Base-by-base conservation (phyloP, 495 filamentous ascomycete species). In the Pyrenula aspistea region DNA sequence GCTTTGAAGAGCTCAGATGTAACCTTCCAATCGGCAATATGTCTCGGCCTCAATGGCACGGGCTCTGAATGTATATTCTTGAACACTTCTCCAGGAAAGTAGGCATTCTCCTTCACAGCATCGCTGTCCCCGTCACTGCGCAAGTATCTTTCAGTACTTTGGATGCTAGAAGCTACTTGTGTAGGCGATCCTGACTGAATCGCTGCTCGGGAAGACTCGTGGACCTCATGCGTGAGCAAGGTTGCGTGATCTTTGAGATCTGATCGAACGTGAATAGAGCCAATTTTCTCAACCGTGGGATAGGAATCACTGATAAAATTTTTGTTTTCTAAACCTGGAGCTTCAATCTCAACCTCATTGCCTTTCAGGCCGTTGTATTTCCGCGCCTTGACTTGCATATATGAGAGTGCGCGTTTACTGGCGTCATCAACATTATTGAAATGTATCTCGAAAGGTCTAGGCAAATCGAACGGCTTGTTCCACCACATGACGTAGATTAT, bases 401-500 rank as follows among this genome's bases (percentile, higher is more conserved):
- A 42, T 8, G 31, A 42, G 31, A 42, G 15, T 42, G 15, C 4
- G 31, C 4, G 4, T 8, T 42, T 42, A 15, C 8, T 15, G 8
- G 4, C 31, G 31, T 4, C 8, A 42, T 42, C 31, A 8, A 15
- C 15, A 15, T 42, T 15, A 15, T 4, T 8, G 31, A 15, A 8
- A 42, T 42, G 4, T 4, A 42, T 42, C 15, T 8, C 4, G 31
- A 42, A 42, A 15, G 31, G 31, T 15, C 15, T 42, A 42, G 31
- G 31, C 15, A 42, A 42, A 36, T 68, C 60, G 1, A 65, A 54
- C 1, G 70, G 70, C 49, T 73, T 72, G 24, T 66, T n/a, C 66
- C 63, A 72, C 70, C 70, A 73, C 11, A 69, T 36, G 0, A 60
- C 12, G 42, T 69, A 72, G 10, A 69, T 68, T 0, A 69, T 12